Percentiles rank a stretch among this genome's conserved stretches.
phyloP scores from a whole-genome alignment of 2,329 filamentous ascomycete genomes.

The Cladosporium sp. region DNA sequence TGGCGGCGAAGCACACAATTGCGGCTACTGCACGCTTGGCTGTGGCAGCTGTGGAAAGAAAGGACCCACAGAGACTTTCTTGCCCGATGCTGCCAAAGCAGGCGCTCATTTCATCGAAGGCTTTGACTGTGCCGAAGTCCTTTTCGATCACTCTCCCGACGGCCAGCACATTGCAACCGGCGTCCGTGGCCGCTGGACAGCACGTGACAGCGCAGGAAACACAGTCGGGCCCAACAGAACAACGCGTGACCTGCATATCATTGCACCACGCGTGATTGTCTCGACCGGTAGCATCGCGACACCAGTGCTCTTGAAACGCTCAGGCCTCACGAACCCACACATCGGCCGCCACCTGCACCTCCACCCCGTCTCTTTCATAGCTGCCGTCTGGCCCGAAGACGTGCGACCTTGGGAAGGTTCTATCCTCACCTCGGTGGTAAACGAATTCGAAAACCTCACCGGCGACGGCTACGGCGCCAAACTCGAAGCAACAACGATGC shows the following conservation, averaged over 20 bases:
- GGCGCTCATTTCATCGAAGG: slow-evolving; percentile 83
- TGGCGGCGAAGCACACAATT: slow-evolving; percentile 68
- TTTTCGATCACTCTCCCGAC: slow-evolving; percentile 55
- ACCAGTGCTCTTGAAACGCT: slow-evolving; percentile 71
- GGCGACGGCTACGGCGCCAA: slow-evolving; percentile 76
- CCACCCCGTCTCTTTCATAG: slow-evolving; percentile 62
- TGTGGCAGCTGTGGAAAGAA: slow-evolving; percentile 68
- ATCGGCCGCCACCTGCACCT: slow-evolving; percentile 78
- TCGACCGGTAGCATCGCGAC: slow-evolving; percentile 72
- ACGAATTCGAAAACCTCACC: slow-evolving; percentile 76
- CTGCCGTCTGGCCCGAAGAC: slow-evolving; percentile 65
- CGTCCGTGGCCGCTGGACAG: slow-evolving; percentile 70
- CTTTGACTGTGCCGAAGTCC: slow-evolving; percentile 64
- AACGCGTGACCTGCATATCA: slow-evolving; percentile 63
- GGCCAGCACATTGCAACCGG: slow-evolving; percentile 61
- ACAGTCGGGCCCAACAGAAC: slow-evolving; percentile 51
- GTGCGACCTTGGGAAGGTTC: slow-evolving; percentile 62
- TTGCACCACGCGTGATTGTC: slow-evolving; percentile 76
- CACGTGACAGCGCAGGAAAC: slow-evolving; percentile 60
- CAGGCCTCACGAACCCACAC: slow-evolving; percentile 74
- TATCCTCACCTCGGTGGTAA: slow-evolving; percentile 74
- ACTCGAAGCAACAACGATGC: slow-evolving; percentile 71
- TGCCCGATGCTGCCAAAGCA: slow-evolving; percentile 72
- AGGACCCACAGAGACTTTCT: slow-evolving; percentile 70
- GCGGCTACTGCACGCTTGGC: slow-evolving; percentile 58